A percentile compares a stretch with the other conserved stretches of the same genome.
Evolutionary conservation across 2,329 filamentous ascomycete species (phyloP).

Genomic region (Aspergillus sp.): DNA sequence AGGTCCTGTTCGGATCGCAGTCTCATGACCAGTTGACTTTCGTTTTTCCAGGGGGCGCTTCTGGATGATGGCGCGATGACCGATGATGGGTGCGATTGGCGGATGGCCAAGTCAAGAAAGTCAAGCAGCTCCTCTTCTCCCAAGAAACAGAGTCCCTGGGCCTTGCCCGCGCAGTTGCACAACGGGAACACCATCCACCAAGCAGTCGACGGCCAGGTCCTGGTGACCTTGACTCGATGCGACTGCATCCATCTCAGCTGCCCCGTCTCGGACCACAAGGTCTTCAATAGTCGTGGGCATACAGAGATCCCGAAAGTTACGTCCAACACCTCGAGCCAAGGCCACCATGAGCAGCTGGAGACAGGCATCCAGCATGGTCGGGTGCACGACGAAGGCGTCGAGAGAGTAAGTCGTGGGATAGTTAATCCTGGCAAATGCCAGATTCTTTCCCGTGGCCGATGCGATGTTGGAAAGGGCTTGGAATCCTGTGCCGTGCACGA

Average conservation of each 20-base stretch:
- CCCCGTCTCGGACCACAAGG: neutral
- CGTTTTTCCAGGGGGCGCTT: neutral
- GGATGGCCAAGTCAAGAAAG: neutral
- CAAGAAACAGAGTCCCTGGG: neutral
- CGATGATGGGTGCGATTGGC: neutral
- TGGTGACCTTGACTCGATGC: neutral
- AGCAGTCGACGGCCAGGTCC: neutral
- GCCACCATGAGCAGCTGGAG: neutral
- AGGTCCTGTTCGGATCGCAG: neutral
- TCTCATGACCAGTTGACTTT: neutral
- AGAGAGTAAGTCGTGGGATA: too few relatives aligned
- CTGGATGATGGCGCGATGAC: neutral
- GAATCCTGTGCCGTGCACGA: conserved; percentile 10
- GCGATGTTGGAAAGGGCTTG: conserved; percentile 6
- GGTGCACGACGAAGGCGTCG: conserved; percentile 3
- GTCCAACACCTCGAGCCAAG: neutral
- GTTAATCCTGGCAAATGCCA: neutral
- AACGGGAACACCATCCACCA: neutral
- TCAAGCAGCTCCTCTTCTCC: neutral
- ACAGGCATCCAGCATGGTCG: conserved; percentile 1
- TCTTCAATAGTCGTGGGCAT: neutral
- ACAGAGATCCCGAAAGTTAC: neutral
- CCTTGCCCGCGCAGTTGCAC: too few relatives aligned
- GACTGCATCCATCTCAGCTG: neutral
- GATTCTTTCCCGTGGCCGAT: conserved; percentile 1